These are phyloP conservation scores for Cenchrus purpureus DNA, from an alignment of 176 grass and related monocot genomes.

Conservation along the genomic window DNA sequence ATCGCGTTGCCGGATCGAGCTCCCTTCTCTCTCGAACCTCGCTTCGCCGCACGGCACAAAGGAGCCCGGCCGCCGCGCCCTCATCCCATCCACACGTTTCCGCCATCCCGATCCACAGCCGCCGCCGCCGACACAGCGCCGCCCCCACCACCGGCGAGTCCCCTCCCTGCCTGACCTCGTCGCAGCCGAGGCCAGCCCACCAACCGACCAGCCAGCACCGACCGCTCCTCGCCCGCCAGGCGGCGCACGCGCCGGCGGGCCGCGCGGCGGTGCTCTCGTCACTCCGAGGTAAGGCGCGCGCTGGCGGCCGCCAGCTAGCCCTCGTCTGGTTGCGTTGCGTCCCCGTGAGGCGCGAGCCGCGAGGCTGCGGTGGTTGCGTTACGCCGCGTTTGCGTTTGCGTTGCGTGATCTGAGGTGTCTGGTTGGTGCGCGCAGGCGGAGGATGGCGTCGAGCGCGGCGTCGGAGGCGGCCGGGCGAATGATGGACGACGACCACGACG, in stretches of 20 bases:
- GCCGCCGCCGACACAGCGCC: slow-evolving; percentile 32
- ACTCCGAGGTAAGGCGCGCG: neutral
- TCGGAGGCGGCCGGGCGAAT: neutral
- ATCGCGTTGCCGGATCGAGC: slow-evolving; percentile 37
- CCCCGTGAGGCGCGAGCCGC: neutral
- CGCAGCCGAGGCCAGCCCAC: neutral
- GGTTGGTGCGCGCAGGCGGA: neutral
- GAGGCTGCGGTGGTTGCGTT: neutral
- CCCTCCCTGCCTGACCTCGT: neutral
- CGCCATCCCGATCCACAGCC: slow-evolving; percentile 18
- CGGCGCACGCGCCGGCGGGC: neutral
- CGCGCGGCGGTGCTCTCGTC: neutral
- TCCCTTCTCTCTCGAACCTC: slow-evolving; percentile 39
- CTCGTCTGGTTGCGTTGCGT: neutral
- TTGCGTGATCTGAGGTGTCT: slow-evolving; percentile 31
- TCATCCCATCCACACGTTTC: slow-evolving; percentile 53
- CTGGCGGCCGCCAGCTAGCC: neutral
- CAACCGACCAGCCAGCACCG: neutral
- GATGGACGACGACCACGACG: slow-evolving; percentile 36
- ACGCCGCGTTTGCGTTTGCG: neutral
- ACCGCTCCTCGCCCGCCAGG: neutral
- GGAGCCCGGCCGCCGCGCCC: neutral
- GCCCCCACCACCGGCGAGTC: too few species aligned
- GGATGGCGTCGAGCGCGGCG: slow-evolving; percentile 38
- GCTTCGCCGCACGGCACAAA: slow-evolving; percentile 48